phyloP scores from a whole-genome alignment of 345 rosid species.

The Sisymbrium altissimum region DNA sequence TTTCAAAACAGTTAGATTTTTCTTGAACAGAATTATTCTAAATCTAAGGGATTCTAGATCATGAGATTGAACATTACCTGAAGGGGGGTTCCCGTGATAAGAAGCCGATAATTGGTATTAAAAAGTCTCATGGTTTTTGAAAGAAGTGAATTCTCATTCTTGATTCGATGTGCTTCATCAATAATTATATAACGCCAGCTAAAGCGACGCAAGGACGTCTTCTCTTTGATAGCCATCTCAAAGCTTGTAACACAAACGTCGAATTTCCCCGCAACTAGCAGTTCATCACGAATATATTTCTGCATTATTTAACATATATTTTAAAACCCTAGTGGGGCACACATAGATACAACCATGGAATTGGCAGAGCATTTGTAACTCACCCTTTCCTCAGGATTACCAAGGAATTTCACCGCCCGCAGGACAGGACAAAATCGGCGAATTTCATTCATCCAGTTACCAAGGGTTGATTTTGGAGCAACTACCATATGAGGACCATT shows the following conservation, averaged over 20 bases:
- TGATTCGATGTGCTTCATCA: slow-evolving; percentile 97
- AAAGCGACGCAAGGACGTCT: slow-evolving; percentile 78
- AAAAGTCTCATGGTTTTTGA: slow-evolving; percentile 95
- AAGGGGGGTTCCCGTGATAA: slow-evolving; percentile 97
- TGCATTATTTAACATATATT: slow-evolving; percentile 29
- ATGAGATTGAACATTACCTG: slow-evolving; percentile 56
- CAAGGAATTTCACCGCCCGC: slow-evolving; percentile 95
- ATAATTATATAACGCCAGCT: slow-evolving; percentile 98
- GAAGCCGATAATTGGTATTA: slow-evolving; percentile 85
- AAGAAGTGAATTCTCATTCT: slow-evolving; percentile 92
- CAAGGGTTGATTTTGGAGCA: slow-evolving; percentile 99
- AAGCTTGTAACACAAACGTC: slow-evolving; percentile 98
- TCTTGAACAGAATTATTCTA: background rate
- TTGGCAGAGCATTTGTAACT: slow-evolving; percentile 17
- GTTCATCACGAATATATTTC: slow-evolving; percentile 88
- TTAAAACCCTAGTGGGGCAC: background rate
- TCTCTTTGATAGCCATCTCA: slow-evolving; percentile 99
- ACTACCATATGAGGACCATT: slow-evolving; percentile 99
- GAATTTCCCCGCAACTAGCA: slow-evolving; percentile 93
- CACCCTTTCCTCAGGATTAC: slow-evolving; percentile 98
- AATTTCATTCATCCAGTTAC: slow-evolving; percentile 99
- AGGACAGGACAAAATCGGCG: slow-evolving; percentile 88
- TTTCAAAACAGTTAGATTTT: background rate
- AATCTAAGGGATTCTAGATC: background rate
- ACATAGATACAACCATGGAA: background rate